Base-by-base conservation (phyloP, 2,329 filamentous ascomycete species). In the Pseudogymnoascus destructans region DNA sequence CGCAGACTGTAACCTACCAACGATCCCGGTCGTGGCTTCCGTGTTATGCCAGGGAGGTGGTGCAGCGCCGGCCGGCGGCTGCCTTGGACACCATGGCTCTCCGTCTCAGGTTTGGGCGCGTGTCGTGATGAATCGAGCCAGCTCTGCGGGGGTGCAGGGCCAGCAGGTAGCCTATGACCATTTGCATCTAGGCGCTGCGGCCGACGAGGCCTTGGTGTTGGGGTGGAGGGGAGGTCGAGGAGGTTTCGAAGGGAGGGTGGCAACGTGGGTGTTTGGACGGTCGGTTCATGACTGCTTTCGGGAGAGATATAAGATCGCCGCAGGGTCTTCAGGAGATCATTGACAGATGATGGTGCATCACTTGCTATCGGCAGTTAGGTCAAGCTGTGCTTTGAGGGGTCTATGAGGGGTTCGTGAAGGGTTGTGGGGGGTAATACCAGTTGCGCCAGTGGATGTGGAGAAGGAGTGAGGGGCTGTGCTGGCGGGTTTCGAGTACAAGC, bases 171-270 rank as follows among this genome's bases (percentile, higher is more conserved):
- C 58, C 79, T 74, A 59, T 76, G 73, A 15, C 79, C 79, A 65
- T 72, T 69, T 13, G 67, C 67, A 64, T 78, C 77, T 40, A 76
- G 70, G 59, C 63, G 61, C 19, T 60, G 56, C 57, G 63, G 61
- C 19, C 55, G 57, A 49, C 79, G 73, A 23, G 79, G 78, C 23
- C 69, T 68, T 25, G 78, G 79, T 8, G 73, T 68, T 21, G 79
- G 79, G 25, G 77, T 77, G 64, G 82, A 79, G 60, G 79, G 79
- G 59, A 82, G 74, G 64, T 80, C 76, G 57, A 85, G 76, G 60
- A 84, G 77, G 60, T 78, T 74, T 60, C 79, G 77, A 64, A 85
- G 75, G 57, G 74, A 71, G 3, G 81, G 81, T 57, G 80, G 81
- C 2, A 85, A 74, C 60, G 77, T 82, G n/a, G 78, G 79, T 30